Evolutionary conservation across 257 asterid species (phyloP).

Genomic region (Fraxinus pennsylvanica): DNA sequence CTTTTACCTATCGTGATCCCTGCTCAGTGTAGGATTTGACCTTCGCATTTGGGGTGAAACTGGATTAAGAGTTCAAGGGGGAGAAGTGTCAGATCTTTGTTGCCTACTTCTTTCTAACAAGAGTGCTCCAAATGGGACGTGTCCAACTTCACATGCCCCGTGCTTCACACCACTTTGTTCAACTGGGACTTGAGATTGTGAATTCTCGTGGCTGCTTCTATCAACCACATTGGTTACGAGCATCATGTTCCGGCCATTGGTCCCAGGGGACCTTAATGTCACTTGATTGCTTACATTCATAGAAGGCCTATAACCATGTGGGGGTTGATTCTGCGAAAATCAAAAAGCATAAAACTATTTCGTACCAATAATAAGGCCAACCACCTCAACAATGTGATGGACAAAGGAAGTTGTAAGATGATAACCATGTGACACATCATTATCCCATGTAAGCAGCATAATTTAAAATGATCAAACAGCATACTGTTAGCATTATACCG

Average conservation of each 20-base stretch:
- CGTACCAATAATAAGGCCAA: neutral
- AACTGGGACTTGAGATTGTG: constrained; percentile 31
- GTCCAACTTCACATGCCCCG: constrained; percentile 17
- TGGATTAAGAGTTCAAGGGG: constrained; percentile 32
- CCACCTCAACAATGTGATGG: neutral
- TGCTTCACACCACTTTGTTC: constrained; percentile 24
- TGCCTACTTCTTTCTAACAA: constrained; percentile 34
- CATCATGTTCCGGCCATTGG: constrained; percentile 33
- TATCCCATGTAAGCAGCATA: constrained; percentile 16
- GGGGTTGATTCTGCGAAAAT: constrained; percentile 44
- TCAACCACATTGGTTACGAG: constrained; percentile 33
- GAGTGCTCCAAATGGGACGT: constrained; percentile 27
- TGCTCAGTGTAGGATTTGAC: constrained; percentile 34
- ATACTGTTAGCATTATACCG: constrained; percentile 41
- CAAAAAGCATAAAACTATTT: neutral
- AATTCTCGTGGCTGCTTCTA: constrained; percentile 42
- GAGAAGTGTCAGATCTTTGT: constrained; percentile 30
- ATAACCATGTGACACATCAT: neutral
- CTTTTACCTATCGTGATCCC: constrained; percentile 63
- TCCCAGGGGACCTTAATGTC: constrained; percentile 39
- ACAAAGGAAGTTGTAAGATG: neutral
- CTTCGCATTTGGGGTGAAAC: constrained; percentile 29
- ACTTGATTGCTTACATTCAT: constrained; percentile 47
- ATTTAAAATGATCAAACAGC: constrained; percentile 5
- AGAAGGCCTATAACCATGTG: constrained; percentile 49